These are phyloP conservation scores for Smallanthus sonchifolius DNA, from an alignment of 129 eudicot genomes.

Conservation along the genomic window DNA sequence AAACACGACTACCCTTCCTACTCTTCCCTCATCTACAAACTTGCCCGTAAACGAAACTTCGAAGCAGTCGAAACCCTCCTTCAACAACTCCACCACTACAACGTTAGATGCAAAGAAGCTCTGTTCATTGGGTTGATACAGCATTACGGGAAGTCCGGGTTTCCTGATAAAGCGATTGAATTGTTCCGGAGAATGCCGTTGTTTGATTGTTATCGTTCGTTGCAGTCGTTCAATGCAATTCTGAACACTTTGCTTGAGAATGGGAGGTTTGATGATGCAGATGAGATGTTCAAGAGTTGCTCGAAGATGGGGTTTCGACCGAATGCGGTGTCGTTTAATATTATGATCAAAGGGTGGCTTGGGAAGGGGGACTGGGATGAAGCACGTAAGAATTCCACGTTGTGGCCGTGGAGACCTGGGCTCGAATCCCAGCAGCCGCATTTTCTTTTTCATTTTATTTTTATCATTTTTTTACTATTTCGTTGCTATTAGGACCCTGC, in stretches of 20 bases:
- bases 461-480: too few relatives aligned
- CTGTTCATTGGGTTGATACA: slow-evolving; percentile 62
- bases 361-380: slow-evolving; percentile 48
- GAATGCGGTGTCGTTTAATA: slow-evolving; percentile 65
- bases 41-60: slow-evolving; percentile 52
- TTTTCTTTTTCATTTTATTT: not conserved
- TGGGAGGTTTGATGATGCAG: slow-evolving; percentile 41
- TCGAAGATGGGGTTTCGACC: slow-evolving; percentile 58
- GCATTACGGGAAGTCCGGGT: slow-evolving; percentile 60
- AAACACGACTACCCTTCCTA: slow-evolving; percentile 88
- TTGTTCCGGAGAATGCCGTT: slow-evolving; percentile 46
- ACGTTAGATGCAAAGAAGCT: slow-evolving; percentile 58
- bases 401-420: slow-evolving; percentile 99
- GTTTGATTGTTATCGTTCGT: slow-evolving; percentile 56
- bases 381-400: slow-evolving; percentile 85
- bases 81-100: slow-evolving; percentile 25
- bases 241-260: slow-evolving; percentile 53
- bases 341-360: slow-evolving; percentile 68
- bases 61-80: slow-evolving; percentile 50
- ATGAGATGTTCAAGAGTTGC: slow-evolving; percentile 38
- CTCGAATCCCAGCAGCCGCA: slow-evolving; percentile 99
- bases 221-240: slow-evolving; percentile 67
- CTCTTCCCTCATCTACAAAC: slow-evolving; percentile 77
- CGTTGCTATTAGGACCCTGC: too few relatives aligned
- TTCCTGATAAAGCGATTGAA: slow-evolving; percentile 47